Evolutionary conservation across 306 rosid genomes (phyloP).

Genomic region (Pachyrhizus erosus): DNA sequence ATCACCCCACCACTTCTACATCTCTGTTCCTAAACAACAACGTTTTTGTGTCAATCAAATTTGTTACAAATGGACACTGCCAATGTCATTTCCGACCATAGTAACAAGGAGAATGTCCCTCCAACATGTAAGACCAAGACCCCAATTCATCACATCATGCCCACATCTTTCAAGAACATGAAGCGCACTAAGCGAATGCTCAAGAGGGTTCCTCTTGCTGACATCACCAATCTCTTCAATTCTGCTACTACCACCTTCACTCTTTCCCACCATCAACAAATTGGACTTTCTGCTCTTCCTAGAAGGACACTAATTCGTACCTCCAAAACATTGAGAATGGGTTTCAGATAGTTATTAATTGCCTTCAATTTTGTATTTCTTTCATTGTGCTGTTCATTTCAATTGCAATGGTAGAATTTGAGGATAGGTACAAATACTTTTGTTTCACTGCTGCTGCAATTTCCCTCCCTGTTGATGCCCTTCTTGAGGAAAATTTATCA

Average conservation of each 20-base stretch:
- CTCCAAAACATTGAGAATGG: not conserved
- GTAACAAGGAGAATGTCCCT: constrained; percentile 1
- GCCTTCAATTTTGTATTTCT: not conserved
- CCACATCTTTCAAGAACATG: not conserved
- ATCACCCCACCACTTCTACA: not conserved
- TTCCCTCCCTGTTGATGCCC: too few relatives aligned
- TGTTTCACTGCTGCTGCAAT: not conserved
- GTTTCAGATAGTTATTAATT: not conserved
- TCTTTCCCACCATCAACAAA: not conserved
- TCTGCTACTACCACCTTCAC: not conserved
- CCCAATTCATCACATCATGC: not conserved
- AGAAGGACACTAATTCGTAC: not conserved
- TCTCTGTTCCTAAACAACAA: not conserved
- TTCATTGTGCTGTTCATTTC: not conserved
- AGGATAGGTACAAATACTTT: not conserved
- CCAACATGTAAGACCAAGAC: not conserved
- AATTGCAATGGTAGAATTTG: not conserved
- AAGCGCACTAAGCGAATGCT: not conserved
- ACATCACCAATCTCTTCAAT: not conserved
- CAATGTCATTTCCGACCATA: not conserved
- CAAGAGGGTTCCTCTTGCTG: not conserved
- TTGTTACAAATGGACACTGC: not conserved
- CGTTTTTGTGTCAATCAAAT: not conserved
- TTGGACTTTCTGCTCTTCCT: not conserved
- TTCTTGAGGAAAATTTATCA: too few relatives aligned